Base-by-base conservation (phyloP, 495 filamentous ascomycete species). In the Neurospora cerealis region DNA sequence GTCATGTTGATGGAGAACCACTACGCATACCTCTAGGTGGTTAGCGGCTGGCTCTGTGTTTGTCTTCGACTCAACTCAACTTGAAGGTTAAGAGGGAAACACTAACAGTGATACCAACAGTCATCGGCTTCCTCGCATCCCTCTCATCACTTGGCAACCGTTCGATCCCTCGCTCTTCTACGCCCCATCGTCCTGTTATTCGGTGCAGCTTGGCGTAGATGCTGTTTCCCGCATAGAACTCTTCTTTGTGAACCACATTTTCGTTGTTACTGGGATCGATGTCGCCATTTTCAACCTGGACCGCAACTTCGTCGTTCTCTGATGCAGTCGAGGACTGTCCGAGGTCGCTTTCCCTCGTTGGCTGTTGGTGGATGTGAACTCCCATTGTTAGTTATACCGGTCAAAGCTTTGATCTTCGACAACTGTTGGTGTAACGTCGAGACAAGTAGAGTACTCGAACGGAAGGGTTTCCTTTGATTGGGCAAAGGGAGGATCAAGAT, bases 1-100 rank as follows among this genome's bases (percentile, higher is more conserved):
- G 93, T 91, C 90, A 95, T 92, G 82, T 95, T 95, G 74, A 91
- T 91, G 1, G 92, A 91, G 70, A 94, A 80, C 93, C 93, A 95
- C 93, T 94, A n/a, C 5, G 19, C 38, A 15, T 0, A 38, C 2
- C 69, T 72, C 9, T 8, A 73, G 24, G 70, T 69, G 19, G 17
- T 73, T 46, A 71, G 71, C 69, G 24, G 24, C 24, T 28, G 9
- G 75, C 40, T 24, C 38, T 39, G 38, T n/a, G 17, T 36, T 44
- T 75, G 19, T 46, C 19, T 46, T 46, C 19, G 8, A 46, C 19
- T 2, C 19, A 9, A 9, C 6, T 37, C 19, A 38, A 10, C 32
- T 36, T 40, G 8, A 62, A 66, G 13, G 69, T 21, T 32, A 15
- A 70, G 15, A 36, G 15, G 32, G 48, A 28, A 15, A 34, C 0